Evolutionary conservation across 176 grass and related monocot species (phyloP).

Genomic region (Cocos nucifera): DNA sequence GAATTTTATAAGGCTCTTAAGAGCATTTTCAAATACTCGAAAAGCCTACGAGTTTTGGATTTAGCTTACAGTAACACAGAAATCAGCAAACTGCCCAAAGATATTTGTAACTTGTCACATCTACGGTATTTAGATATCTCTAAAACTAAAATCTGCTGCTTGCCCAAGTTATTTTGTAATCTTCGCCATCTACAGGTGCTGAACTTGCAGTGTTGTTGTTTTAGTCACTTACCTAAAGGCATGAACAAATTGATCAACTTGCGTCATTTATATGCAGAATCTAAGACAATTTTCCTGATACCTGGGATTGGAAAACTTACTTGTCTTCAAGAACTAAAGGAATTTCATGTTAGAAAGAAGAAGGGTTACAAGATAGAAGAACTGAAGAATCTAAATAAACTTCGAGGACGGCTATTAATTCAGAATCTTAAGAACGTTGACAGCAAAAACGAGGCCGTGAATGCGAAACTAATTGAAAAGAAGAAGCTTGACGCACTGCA

Average conservation of each 20-base stretch:
- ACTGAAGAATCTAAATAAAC: slow-evolving; percentile 26
- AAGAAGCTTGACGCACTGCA: too few relatives aligned
- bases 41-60: slow-evolving; percentile 22
- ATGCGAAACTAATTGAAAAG: too few relatives aligned
- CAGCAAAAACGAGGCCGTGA: too few relatives aligned
- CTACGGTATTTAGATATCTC: slow-evolving; percentile 20
- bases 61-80: slow-evolving; percentile 9
- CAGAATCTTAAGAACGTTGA: slow-evolving; percentile 9
- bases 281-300: slow-evolving; percentile 20
- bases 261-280: slow-evolving; percentile 19
- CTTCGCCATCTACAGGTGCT: slow-evolving; percentile 34
- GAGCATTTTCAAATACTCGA: not conserved
- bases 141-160: slow-evolving; percentile 9
- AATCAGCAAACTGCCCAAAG: not conserved
- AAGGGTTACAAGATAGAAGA: slow-evolving; percentile 28
- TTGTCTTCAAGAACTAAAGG: slow-evolving; percentile 21
- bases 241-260: slow-evolving; percentile 28
- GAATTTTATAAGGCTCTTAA: not conserved
- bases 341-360: slow-evolving; percentile 18
- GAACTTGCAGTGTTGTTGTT: slow-evolving; percentile 7
- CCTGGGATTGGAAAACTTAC: slow-evolving; percentile 27
- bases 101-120: slow-evolving; percentile 18
- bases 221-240: slow-evolving; percentile 19
- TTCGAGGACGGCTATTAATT: slow-evolving; percentile 19
- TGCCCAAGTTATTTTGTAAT: slow-evolving; percentile 14